Base-by-base conservation (phyloP, 495 filamentous ascomycete genomes). In the Penicillium coffeae region DNA sequence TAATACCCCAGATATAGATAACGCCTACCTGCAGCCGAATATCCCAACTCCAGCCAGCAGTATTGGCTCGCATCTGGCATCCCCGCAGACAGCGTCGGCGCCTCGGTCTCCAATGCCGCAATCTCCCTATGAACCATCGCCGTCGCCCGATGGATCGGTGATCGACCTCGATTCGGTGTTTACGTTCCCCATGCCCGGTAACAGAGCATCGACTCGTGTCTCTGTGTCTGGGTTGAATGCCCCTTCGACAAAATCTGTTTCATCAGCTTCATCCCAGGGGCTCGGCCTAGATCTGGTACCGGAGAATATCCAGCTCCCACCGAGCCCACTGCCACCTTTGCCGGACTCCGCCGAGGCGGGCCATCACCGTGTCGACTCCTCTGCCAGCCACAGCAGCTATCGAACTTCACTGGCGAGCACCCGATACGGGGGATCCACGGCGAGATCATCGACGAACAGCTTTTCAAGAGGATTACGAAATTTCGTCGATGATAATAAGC, bases 1-100 rank as follows among this genome's bases (percentile, higher is more conserved):
- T 66, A 35, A 60, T 51, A 27, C 3, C 16, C 20, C n/a, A n/a
- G n/a, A n/a, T n/a, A n/a, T 41, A 90, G 87, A 90, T 65, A 76
- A 75, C 48, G 70, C 81, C 22, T 89, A 80, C 48, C 58, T 78
- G 33, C 73, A 65, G 34, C 72, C 74, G 40, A 79, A 74, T 52
- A 70, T 84, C 66, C 68, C 81, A 18, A 85, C 81, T 20, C 65
- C 67, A 3, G 82, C 82, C 36, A 75, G 77, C 51, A 87, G 80
- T 60, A 66, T 74, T 30, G 78, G 76, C 19, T 79, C 71, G 40
- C 78, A 77, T 55, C 74, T 80, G n/a, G 65, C 65, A 56, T 88
- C 83, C 27, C 87, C 82, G 1, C 69, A 76, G 4, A 71, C 70
- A 7, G 55, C 44, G 54, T 53, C 71, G 58, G 43, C 69, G 58